phyloP scores from a whole-genome alignment of 179 eudicot species.

The Actinidia chinensis region DNA sequence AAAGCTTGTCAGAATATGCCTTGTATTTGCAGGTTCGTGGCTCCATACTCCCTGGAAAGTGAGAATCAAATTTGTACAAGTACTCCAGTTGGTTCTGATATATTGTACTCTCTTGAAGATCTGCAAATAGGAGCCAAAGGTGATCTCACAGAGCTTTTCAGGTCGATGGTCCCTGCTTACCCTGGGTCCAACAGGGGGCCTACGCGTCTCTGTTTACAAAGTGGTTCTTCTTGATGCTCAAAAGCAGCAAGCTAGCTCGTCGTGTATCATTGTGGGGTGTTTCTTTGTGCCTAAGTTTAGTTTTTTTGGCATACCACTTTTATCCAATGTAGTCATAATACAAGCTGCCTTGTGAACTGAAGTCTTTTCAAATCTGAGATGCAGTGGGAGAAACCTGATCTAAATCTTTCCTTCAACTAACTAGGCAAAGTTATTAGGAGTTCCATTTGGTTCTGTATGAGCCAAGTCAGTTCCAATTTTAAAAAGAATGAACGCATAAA shows the following conservation, averaged over 20 bases:
- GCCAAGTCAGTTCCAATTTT: constrained; percentile 3
- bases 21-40: constrained; percentile 55
- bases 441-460: background rate
- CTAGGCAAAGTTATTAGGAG: background rate
- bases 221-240: constrained; percentile 87
- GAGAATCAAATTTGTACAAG: constrained; percentile 63
- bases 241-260: constrained; percentile 45
- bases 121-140: constrained; percentile 73
- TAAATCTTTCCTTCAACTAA: background rate
- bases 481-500: background rate
- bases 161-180: constrained; percentile 65
- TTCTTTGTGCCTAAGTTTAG: constrained; percentile 87
- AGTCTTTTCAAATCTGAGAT: background rate
- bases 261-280: constrained; percentile 67
- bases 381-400: background rate
- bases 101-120: constrained; percentile 69
- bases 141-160: constrained; percentile 61
- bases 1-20: constrained; percentile 12
- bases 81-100: constrained; percentile 57
- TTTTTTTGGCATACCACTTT: background rate
- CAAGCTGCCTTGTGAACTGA: background rate
- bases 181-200: constrained; percentile 69
- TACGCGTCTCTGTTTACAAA: constrained; percentile 62
- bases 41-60: constrained; percentile 59
- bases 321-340: background rate